phyloP scores from a whole-genome alignment of 805 yeast species.

The Komagataella pastoris region DNA sequence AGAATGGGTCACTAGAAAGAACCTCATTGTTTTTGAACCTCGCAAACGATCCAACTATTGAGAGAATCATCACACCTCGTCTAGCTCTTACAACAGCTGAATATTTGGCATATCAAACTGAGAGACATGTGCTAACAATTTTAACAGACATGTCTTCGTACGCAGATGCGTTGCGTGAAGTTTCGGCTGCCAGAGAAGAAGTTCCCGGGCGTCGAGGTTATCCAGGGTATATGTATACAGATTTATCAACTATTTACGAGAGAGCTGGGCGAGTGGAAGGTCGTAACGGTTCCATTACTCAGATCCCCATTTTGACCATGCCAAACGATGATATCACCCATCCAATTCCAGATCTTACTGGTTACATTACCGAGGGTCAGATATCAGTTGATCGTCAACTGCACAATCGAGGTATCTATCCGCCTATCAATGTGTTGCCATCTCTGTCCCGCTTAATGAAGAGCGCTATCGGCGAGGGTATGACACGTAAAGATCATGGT shows the following conservation, averaged over 20 bases:
- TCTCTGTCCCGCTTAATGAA: conserved; percentile 97
- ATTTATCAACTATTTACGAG: conserved; percentile 96
- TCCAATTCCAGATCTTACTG: conserved; percentile 99
- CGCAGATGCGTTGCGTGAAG: conserved; percentile 99
- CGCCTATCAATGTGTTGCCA: conserved; percentile 97
- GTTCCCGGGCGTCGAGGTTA: conserved; percentile 99
- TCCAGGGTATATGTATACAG: conserved; percentile 99
- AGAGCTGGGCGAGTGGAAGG: conserved; percentile 99
- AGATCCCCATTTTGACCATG: conserved; percentile 97
- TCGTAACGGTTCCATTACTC: conserved; percentile 98
- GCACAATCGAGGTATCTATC: conserved; percentile 93
- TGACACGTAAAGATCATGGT: conserved; percentile 99
- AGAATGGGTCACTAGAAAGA: conserved; percentile 96
- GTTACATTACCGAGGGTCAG: conserved; percentile 99
- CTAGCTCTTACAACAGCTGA: conserved; percentile 98
- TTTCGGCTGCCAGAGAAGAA: conserved; percentile 99
- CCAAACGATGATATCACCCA: conserved; percentile 99
- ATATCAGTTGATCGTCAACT: conserved; percentile 94
- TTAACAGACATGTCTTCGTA: conserved; percentile 99
- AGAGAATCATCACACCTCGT: conserved; percentile 98
- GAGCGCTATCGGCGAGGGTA: conserved; percentile 99
- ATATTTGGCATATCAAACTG: conserved; percentile 97
- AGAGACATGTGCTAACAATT: conserved; percentile 95
- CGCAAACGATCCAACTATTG: conserved; percentile 99
- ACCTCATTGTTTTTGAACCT: conserved; percentile 91